Base-by-base conservation (phyloP, 2,329 filamentous ascomycete genomes). In the Penicillium sp. region DNA sequence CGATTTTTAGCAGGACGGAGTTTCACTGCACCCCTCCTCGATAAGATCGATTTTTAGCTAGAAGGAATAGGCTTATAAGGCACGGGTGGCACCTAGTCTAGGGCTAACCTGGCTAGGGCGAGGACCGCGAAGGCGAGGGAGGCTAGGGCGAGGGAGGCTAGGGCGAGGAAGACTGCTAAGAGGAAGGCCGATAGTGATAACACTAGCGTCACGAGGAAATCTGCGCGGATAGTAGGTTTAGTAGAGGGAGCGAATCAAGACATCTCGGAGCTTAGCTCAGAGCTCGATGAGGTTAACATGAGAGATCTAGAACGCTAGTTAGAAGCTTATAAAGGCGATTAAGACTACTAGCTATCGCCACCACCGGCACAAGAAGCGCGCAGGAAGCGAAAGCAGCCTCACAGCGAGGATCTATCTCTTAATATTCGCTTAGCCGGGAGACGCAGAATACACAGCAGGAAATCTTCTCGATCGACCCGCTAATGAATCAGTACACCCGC, bases 321-420 rank as follows among this genome's bases (percentile, higher is more conserved):
- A 2, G 26, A 50, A 2, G 5, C 12, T 2, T 26, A 50, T 12
- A 50, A 10, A 6, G 15, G 15, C 26, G 47, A 50, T 24, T 13
- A 50, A 8, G 24, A 56, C 15, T 10, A 53, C 49, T 10, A 37
- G 30, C n/a, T 40, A 47, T 22, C 56, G 53, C 17, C 56, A 53
- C 38, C 19, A 35, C 26, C 19, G n/a, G n/a, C n/a, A n/a, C n/a
- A n/a, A n/a, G n/a, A n/a, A 26, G 17, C 35, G 19, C 24, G 17
- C 8, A 37, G 35, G 5, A 37, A 37, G 15, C 13, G 35, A 4
- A 37, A 37, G 15, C 35, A 37, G 13, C 13, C 35, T 17, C 35
- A 37, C 13, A 37, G 35, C 4, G 35, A 37, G 4, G 35, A 37
- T 4, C 33, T 37, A 8, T 38, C 37, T n/a, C 37, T 38, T 5